These are phyloP conservation scores for Pinus tabuliformis DNA, from an alignment of 75 land plant species.

Conservation along the genomic window DNA sequence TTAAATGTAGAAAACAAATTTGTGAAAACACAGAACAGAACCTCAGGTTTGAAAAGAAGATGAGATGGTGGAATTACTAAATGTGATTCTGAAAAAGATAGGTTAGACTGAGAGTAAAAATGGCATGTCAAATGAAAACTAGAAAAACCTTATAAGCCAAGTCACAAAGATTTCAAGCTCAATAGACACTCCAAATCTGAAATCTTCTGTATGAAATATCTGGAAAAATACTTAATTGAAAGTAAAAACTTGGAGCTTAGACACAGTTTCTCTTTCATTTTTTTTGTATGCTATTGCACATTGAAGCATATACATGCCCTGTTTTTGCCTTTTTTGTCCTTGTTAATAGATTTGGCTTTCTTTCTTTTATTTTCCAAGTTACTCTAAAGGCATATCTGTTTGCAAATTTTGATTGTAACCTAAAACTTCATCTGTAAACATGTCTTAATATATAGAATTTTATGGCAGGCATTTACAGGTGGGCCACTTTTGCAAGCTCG, in stretches of 20 bases:
- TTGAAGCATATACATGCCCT: neutral
- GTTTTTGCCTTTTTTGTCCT: neutral
- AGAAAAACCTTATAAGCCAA: too few relatives aligned
- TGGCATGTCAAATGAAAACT: too few relatives aligned
- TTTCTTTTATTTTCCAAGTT: neutral
- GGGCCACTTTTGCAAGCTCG: conserved; percentile 93
- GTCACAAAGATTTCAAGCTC: too few relatives aligned
- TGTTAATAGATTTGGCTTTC: neutral
- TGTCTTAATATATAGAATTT: conserved; percentile 2
- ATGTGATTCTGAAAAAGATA: too few relatives aligned
- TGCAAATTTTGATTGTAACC: neutral
- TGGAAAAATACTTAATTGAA: too few relatives aligned
- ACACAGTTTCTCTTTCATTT: neutral
- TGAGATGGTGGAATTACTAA: too few relatives aligned
- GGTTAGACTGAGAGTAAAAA: too few relatives aligned
- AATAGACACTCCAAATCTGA: neutral
- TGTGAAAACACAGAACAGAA: too few relatives aligned
- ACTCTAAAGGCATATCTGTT: neutral
- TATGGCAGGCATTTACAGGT: conserved; percentile 74
- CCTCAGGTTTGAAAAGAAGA: too few relatives aligned
- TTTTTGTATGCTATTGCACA: neutral
- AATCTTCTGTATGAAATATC: too few relatives aligned
- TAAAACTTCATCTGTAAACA: neutral
- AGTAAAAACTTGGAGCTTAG: neutral
- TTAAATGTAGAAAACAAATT: too few relatives aligned